Evolutionary conservation across 2,329 filamentous ascomycete species (phyloP).

Genomic region (Alternaria alternata): DNA sequence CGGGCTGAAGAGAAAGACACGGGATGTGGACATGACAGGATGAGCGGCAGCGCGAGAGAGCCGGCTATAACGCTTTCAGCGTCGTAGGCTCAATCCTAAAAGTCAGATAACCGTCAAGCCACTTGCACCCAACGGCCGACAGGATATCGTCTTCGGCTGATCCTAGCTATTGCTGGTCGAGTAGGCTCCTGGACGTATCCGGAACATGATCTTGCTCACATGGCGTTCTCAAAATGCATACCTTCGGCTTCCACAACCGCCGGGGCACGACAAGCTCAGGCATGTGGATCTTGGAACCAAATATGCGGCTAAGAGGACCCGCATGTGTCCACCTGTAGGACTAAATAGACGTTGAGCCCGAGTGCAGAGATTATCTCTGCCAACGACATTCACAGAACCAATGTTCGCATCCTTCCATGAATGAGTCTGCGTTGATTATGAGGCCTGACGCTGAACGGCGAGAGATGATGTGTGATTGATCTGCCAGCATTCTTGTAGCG

Average conservation of each 20-base stretch:
- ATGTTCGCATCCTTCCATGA: background rate
- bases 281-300: conserved; percentile 1
- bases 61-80: background rate
- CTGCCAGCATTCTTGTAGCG: background rate
- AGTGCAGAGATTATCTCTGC: conserved; percentile 8
- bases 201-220: background rate
- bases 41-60: conserved; percentile 22
- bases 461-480: background rate
- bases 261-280: conserved; percentile 1
- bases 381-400: background rate
- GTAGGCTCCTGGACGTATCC: background rate
- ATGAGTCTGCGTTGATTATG: too few species aligned
- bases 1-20: conserved; percentile 37
- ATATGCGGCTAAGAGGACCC: conserved; percentile 2
- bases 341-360: conserved; percentile 3
- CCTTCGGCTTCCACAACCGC: conserved; percentile 6
- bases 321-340: conserved; percentile 5
- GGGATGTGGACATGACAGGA: conserved; percentile 46
- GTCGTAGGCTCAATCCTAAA: background rate
- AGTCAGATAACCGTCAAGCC: background rate
- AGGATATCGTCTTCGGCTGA: background rate
- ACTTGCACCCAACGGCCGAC: background rate
- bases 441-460: too few species aligned
- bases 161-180: background rate
- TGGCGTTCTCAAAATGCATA: conserved; percentile 5